Percentiles rank a stretch among this genome's conserved stretches.
These are phyloP conservation scores for Hymenoscyphus repandus DNA, from an alignment of 2,329 filamentous ascomycete genomes.

Conservation along the genomic window DNA sequence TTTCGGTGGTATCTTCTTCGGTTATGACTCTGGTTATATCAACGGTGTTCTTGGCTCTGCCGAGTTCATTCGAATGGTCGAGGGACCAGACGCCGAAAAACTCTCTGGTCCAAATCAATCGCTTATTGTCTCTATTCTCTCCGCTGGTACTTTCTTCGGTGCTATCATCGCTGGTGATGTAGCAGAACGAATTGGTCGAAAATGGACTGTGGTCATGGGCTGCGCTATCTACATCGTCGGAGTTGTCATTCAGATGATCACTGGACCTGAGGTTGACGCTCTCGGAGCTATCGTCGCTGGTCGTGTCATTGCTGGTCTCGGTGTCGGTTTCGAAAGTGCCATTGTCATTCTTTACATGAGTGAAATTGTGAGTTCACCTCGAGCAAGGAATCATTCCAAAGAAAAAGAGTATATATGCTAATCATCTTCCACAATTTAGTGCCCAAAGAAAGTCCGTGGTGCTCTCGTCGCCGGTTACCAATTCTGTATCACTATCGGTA, in stretches of 20 bases:
- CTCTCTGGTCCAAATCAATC: constrained; percentile 39
- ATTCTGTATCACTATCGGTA: constrained; percentile 76
- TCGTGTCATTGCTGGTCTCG: constrained; percentile 69
- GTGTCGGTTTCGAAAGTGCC: constrained; percentile 76
- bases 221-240: constrained; percentile 64
- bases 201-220: constrained; percentile 57
- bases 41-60: constrained; percentile 49
- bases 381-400: no score
- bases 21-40: constrained; percentile 75
- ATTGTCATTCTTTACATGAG: constrained; percentile 76
- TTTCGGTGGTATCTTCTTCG: constrained; percentile 54
- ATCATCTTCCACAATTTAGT: no score
- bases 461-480: constrained; percentile 79
- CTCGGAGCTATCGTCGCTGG: constrained; percentile 44
- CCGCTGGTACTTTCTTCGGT: constrained; percentile 75
- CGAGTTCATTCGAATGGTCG: constrained; percentile 29
- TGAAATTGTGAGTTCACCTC: constrained; percentile 32
- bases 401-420: no score
- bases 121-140: constrained; percentile 48
- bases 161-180: constrained; percentile 73
- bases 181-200: constrained; percentile 64
- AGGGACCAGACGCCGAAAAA: constrained; percentile 18
- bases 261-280: constrained; percentile 57
- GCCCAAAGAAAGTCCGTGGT: constrained; percentile 67
- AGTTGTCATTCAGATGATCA: constrained; percentile 55